Conservation (phyloP, 139 green algal species). For the Chlorella ohadii region DNA sequence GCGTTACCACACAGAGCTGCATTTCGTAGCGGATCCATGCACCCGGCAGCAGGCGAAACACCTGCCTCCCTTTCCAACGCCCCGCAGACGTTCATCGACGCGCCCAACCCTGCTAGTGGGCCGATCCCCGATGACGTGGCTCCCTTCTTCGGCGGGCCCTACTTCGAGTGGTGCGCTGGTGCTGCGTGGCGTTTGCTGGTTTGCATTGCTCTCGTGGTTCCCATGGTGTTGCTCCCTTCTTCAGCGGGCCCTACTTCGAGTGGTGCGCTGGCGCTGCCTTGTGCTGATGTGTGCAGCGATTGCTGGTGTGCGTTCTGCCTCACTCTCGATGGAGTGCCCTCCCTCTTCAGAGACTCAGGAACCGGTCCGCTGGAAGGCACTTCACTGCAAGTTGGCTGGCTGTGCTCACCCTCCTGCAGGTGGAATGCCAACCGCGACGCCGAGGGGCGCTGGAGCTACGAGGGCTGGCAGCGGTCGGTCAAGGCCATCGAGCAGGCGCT, state of each 20-base stretch:
- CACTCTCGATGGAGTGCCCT: too few species aligned
- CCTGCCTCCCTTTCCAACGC: too few species aligned
- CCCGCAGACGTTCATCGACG: constrained; percentile 52
- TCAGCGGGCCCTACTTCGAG: constrained; percentile 41
- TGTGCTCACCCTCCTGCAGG: too few species aligned
- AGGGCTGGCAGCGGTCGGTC: constrained; percentile 42
- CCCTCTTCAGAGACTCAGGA: too few species aligned
- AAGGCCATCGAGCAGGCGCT: constrained; percentile 27
- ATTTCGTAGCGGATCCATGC: too few species aligned
- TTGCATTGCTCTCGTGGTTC: too few species aligned
- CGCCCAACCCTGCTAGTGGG: constrained; percentile 57
- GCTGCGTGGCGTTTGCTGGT: too few species aligned
- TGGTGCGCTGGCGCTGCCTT: neutral
- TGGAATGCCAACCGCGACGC: constrained; percentile 50
- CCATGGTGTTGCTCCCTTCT: constrained; percentile 56
- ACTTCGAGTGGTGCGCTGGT: constrained; percentile 36
- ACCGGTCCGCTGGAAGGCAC: too few species aligned
- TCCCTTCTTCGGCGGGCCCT: constrained; percentile 49
- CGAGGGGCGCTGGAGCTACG: constrained; percentile 42
- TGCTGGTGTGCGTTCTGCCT: neutral
- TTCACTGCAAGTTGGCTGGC: too few species aligned
- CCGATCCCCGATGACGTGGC: constrained; percentile 60
- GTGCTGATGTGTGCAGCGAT: too few species aligned
- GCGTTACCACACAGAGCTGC: too few species aligned
- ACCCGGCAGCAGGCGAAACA: too few species aligned